Base-by-base conservation (phyloP, 768 basidiomycete genomes). In the Suillus decipiens region DNA sequence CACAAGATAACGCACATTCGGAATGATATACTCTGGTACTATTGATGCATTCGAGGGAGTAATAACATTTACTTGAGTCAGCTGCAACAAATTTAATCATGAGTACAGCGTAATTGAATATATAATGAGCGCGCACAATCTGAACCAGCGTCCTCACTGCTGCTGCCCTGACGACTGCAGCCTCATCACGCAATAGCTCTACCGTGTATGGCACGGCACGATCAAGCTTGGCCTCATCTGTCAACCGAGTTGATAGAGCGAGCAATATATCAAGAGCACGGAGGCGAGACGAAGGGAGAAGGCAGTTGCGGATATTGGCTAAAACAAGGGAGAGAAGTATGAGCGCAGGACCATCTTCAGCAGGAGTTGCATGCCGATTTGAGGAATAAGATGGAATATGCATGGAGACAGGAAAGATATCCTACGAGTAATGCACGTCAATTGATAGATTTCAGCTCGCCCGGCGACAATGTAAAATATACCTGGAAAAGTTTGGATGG, bases 221-320 rank as follows among this genome's bases (percentile, higher is more conserved):
- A 72, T 99, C 97, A 59, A 98, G 78, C 72, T 96, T 96, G 3
- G 95, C 94, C 74, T 98, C 97, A 70, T 99, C 97, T 0, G 93
- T 93, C 41, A 99, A 80, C 68, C 91, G 90, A 12, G 85, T 83
- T 9, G 86, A 83, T 17, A 99, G 79, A 1, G 92, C 92, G 31
- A 97, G 82, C 61, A 97, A 89, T 5, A 96, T 82, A 69, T 98
- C 95, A 54, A 99, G 76, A 1, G 90, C 92, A 41, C 86, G 88
- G 28, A 96, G 77, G 75, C 94, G 94, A 22, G 94, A 95, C 31
- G 90, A 90, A 0, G 96, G 93, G 0, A 94, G 81, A 11, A 82
- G 77, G 69, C 93, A 96, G 68, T 95, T 96, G 41, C 97, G 86
- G 28, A 98, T 84, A 68, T 96, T 96, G 17, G 95, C 88, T 31